A percentile compares a stretch with the other conserved stretches of the same genome.
Conservation (phyloP, 106 monocot species). For the Iris macrosiphon region DNA sequence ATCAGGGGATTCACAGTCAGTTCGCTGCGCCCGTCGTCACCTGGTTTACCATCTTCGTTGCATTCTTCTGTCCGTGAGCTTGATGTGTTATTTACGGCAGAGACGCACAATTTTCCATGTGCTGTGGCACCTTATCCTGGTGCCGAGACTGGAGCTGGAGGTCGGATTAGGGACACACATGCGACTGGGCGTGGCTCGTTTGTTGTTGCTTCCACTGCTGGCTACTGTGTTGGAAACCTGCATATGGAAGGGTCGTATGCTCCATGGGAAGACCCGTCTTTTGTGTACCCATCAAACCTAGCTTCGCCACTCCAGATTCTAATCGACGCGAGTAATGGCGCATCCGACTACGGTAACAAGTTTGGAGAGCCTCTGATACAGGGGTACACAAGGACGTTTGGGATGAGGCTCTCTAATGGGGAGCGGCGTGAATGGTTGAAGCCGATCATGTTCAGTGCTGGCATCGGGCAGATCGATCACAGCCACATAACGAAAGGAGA, state of each 20-base stretch:
- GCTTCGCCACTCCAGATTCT: conserved; percentile 83
- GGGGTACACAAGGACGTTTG: conserved; percentile 83
- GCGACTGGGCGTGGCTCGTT: conserved; percentile 90
- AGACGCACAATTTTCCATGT: conserved; percentile 97
- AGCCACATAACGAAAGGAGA: conserved; percentile 72
- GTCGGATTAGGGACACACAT: conserved; percentile 93
- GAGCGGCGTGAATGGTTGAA: conserved; percentile 96
- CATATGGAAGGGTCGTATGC: conserved; percentile 66
- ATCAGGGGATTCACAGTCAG: conserved; percentile 69
- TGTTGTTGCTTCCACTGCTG: conserved; percentile 95
- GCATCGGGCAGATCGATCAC: conserved; percentile 88
- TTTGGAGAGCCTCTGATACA: conserved; percentile 97
- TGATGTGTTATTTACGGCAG: conserved; percentile 89
- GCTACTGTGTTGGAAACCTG: conserved; percentile 96
- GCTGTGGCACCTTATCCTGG: conserved; percentile 98
- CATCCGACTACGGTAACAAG: conserved; percentile 95
- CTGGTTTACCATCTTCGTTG: conserved; percentile 51
- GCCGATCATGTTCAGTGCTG: conserved; percentile 96
- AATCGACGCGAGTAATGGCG: conserved; percentile 89
- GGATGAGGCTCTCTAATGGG: conserved; percentile 67
- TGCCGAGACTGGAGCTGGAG: conserved; percentile 95
- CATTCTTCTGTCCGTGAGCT: conserved; percentile 17
- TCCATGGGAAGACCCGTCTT: conserved; percentile 85
- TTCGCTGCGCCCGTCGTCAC: conserved; percentile 34
- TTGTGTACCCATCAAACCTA: conserved; percentile 74